These are phyloP conservation scores for Mycena albidolilacea DNA, from an alignment of 768 basidiomycete genomes.

Conservation along the genomic window DNA sequence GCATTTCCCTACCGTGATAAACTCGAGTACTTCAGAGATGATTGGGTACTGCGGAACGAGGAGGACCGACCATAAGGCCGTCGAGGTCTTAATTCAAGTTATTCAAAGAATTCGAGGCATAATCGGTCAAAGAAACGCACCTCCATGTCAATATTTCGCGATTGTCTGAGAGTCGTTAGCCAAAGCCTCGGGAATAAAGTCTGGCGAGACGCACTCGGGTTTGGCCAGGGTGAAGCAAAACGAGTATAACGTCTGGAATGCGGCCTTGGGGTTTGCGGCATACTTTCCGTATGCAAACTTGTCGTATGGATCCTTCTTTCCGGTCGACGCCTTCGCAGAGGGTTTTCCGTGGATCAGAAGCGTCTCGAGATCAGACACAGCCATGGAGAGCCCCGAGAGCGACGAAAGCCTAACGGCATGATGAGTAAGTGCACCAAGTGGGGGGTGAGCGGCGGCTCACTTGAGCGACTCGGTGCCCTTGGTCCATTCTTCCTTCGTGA, in stretches of 20 bases:
- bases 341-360: slow-evolving; percentile 70
- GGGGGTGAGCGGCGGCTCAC: slow-evolving; percentile 51
- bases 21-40: slow-evolving; percentile 74
- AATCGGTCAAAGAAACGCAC: slow-evolving; percentile 53
- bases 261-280: slow-evolving; percentile 61
- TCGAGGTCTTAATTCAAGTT: slow-evolving; percentile 65
- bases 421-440: background rate
- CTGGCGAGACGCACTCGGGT: slow-evolving; percentile 67
- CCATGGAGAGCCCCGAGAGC: slow-evolving; percentile 61
- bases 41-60: slow-evolving; percentile 78
- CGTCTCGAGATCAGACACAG: slow-evolving; percentile 73
- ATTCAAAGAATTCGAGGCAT: background rate
- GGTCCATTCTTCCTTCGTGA: slow-evolving; percentile 81
- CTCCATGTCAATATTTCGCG: slow-evolving; percentile 87
- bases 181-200: background rate
- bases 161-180: slow-evolving; percentile 60
- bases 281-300: slow-evolving; percentile 65
- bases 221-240: slow-evolving; percentile 83
- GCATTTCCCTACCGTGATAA: slow-evolving; percentile 69
- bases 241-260: slow-evolving; percentile 76
- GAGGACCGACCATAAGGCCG: slow-evolving; percentile 83
- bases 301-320: slow-evolving; percentile 69
- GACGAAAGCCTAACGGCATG: slow-evolving; percentile 56
- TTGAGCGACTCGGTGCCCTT: slow-evolving; percentile 62
- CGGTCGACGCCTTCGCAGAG: slow-evolving; percentile 52